Percentiles rank a stretch among this genome's conserved stretches.
phyloP scores from a whole-genome alignment of 1,139 yeast species.

The Yamadazyma epiphylla region DNA sequence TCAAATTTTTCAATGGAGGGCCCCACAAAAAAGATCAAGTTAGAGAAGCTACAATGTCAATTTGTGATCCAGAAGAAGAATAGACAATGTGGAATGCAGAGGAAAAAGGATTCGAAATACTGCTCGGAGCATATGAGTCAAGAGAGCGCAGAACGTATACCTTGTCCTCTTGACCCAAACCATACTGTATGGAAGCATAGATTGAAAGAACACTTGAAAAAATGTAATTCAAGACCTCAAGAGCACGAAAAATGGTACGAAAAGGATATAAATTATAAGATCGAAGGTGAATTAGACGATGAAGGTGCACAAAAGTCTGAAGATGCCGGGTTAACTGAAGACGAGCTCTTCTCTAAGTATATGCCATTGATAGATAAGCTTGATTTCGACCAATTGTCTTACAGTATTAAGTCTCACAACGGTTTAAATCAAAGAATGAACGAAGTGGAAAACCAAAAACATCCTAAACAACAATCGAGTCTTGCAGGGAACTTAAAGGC shows the following conservation, averaged over 20 bases:
- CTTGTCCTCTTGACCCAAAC: slow-evolving; percentile 74
- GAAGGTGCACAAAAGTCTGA: slow-evolving; percentile 9
- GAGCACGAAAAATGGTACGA: slow-evolving; percentile 41
- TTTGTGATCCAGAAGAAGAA: slow-evolving; percentile 45
- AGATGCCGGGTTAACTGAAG: slow-evolving; percentile 1
- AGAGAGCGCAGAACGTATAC: slow-evolving; percentile 39
- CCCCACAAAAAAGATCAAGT: slow-evolving; percentile 2
- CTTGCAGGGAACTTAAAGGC: slow-evolving; percentile 64
- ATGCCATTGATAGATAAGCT: slow-evolving; percentile 23
- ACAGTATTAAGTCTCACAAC: slow-evolving; percentile 17
- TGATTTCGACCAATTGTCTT: slow-evolving; percentile 9
- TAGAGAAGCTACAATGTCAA: slow-evolving; percentile 33
- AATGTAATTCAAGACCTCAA: slow-evolving; percentile 51
- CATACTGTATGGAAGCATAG: slow-evolving; percentile 70
- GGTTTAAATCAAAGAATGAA: slow-evolving; percentile 36
- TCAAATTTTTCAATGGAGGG: slow-evolving; percentile 5
- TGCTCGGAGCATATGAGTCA: slow-evolving; percentile 61
- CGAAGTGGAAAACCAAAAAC: slow-evolving; percentile 54
- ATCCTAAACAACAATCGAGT: slow-evolving; percentile 79
- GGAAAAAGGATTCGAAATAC: slow-evolving; percentile 44
- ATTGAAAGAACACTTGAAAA: slow-evolving; percentile 52
- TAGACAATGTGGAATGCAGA: slow-evolving; percentile 59
- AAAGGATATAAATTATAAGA: slow-evolving; percentile 31
- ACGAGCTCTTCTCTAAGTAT: slow-evolving; percentile 21
- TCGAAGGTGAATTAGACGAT: slow-evolving; percentile 6